phyloP scores from a whole-genome alignment of 345 rosid genomes.

The Rhodomyrtus tomentosa region DNA sequence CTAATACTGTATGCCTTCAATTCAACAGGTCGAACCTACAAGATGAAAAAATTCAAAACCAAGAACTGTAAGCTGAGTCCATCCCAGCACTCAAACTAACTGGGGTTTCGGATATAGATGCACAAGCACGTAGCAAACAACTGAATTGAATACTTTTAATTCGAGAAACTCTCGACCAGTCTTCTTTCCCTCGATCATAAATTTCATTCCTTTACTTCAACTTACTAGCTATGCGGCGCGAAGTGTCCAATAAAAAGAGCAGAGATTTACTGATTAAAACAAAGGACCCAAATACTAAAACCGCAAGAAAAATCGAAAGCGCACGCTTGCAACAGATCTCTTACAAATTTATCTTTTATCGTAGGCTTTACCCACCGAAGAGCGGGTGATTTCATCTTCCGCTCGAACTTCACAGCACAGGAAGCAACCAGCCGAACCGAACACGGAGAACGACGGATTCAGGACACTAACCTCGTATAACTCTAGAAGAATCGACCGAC shows the following conservation, averaged over 20 bases:
- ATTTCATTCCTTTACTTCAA: neutral
- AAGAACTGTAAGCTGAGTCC: neutral
- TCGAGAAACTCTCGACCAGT: neutral
- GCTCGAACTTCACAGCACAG: neutral
- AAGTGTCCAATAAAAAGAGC: neutral
- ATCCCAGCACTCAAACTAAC: neutral
- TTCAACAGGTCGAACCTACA: neutral
- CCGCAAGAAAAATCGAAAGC: neutral
- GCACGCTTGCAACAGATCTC: neutral
- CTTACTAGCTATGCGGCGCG: neutral
- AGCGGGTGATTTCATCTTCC: neutral
- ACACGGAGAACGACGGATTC: neutral
- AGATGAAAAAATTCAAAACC: neutral
- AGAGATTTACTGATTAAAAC: neutral
- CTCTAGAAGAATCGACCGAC: neutral
- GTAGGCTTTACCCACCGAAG: too few species aligned
- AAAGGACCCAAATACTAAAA: neutral
- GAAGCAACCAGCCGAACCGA: neutral
- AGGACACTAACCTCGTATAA: neutral
- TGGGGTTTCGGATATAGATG: neutral
- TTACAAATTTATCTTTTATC: neutral
- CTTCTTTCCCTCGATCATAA: neutral
- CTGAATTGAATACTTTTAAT: too few species aligned
- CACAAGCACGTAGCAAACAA: neutral
- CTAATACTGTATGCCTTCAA: neutral